Evolutionary conservation across 2,329 filamentous ascomycete genomes (phyloP), one percentile per base, ranked within the genome.

Genomic region (Kalaharituber pfeilii): DNA sequence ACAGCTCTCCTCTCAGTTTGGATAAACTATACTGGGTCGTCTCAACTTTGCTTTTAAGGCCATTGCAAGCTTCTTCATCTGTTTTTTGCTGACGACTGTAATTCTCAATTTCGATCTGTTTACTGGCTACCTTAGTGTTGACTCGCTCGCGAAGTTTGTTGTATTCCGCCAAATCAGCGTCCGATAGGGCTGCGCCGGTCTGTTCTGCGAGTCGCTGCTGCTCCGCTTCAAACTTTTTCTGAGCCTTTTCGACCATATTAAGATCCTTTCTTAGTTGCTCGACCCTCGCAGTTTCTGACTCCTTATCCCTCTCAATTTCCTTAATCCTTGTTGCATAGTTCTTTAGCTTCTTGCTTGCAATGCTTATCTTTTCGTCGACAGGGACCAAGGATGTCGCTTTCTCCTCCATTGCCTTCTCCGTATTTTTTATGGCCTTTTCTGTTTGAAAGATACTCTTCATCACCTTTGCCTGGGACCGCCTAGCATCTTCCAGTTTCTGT

Each of bases 41-140:
- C 60, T 94, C 86, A 28, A 95, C 81, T 66, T 87, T 94, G 65
- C 85, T 84, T 68, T 84, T 88, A 59, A 96, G 73, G 59, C 84
- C 94, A 64, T 85, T 89, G 57, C 89, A 84, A 0, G 87, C 91
- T 56, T 93, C 87, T 58, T 89, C 83, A 64, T 96, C 88, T 0
- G 86, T 91, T 69, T 89, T 94, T 57, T 86, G 75, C 65, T 95
- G 86, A 22, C 88, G 86, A 54, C 80, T 77, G n/a, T 95, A 76
- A 59, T 87, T 86, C 68, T 93, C 85, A 36, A 94, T 75, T 62
- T 86, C 85, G 60, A 82, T 77, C 65, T 91, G 85, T 62, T 94
- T 85, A 7, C 78, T 76, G 6, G 87, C 84, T 26, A 86, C 84
- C 60, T 82, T 84, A 60, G 85, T 81, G 67, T 85, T 86, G 57